Conservation (phyloP, 2,329 filamentous ascomycete species). For the Fonsecaea monophora region DNA sequence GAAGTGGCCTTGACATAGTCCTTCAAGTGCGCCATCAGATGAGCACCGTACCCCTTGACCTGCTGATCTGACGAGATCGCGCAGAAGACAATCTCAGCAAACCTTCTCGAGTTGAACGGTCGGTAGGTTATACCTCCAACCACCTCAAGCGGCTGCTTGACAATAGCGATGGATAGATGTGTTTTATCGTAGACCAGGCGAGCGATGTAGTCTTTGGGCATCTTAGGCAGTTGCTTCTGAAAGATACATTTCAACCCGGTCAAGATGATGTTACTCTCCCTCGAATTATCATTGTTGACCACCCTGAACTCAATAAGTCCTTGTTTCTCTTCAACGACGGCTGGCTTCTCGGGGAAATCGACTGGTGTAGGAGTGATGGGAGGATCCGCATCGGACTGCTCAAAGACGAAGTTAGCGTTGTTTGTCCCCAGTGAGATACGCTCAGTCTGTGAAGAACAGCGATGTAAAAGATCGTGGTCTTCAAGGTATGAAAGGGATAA, state of each 20-base stretch:
- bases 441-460: not conserved
- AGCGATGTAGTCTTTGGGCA: conserved; percentile 99
- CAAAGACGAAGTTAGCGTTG: conserved; percentile 18
- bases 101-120: conserved; percentile 87
- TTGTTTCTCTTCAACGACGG: conserved; percentile 89
- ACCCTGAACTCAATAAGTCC: conserved; percentile 97
- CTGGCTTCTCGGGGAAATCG: conserved; percentile 91
- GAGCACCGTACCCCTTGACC: conserved; percentile 96
- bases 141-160: conserved; percentile 95
- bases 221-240: conserved; percentile 97
- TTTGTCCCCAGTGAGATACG: conserved; percentile 9
- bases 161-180: conserved; percentile 94
- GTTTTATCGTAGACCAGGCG: conserved; percentile 96
- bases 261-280: conserved; percentile 89
- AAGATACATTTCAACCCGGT: conserved; percentile 98
- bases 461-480: conserved; percentile 1
- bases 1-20: conserved; percentile 97
- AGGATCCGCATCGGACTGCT: conserved; percentile 50
- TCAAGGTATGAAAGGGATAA: conserved; percentile 13
- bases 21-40: conserved; percentile 97
- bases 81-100: conserved; percentile 98
- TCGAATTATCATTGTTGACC: conserved; percentile 91
- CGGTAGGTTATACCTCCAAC: conserved; percentile 93
- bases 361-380: conserved; percentile 68
- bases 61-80: conserved; percentile 97